A percentile compares a stretch with the other conserved stretches of the same genome.
Conservation (phyloP, 768 basidiomycete species). For the Tricholoma matsutake region DNA sequence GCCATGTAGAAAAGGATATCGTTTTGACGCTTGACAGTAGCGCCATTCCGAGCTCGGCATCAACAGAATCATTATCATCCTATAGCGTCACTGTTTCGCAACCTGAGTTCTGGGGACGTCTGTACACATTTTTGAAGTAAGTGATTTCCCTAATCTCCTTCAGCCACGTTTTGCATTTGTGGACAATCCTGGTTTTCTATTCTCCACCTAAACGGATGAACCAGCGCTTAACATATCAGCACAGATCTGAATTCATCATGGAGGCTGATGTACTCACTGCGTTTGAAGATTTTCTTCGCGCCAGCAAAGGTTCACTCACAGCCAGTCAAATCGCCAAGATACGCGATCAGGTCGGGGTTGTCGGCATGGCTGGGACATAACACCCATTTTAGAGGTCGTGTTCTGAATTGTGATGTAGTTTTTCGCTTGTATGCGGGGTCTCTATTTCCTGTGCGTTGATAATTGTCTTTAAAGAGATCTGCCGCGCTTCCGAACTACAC, state of each 20-base stretch:
- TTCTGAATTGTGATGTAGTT: not conserved
- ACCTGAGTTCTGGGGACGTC: slow-evolving; percentile 76
- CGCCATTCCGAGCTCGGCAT: slow-evolving; percentile 37
- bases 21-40: slow-evolving; percentile 62
- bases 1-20: slow-evolving; percentile 53
- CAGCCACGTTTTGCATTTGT: not conserved
- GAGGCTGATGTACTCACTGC: slow-evolving; percentile 64
- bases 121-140: slow-evolving; percentile 64
- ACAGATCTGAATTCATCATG: slow-evolving; percentile 59
- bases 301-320: slow-evolving; percentile 75
- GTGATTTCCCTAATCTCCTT: slow-evolving; percentile 16
- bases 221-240: not conserved
- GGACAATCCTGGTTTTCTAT: not conserved
- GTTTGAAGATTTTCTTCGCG: slow-evolving; percentile 86
- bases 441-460: not conserved
- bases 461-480: not conserved
- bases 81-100: slow-evolving; percentile 71
- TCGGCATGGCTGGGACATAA: slow-evolving; percentile 85
- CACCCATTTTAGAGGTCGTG: not conserved
- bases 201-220: not conserved
- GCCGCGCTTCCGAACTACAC: too few species aligned
- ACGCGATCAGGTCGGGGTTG: slow-evolving; percentile 81
- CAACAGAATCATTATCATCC: slow-evolving; percentile 45
- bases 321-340: slow-evolving; percentile 90
- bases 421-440: not conserved